Percentiles rank a stretch among this genome's conserved stretches.
phyloP scores from a whole-genome alignment of 2,329 filamentous ascomycete species.

The Fusarium graminum region DNA sequence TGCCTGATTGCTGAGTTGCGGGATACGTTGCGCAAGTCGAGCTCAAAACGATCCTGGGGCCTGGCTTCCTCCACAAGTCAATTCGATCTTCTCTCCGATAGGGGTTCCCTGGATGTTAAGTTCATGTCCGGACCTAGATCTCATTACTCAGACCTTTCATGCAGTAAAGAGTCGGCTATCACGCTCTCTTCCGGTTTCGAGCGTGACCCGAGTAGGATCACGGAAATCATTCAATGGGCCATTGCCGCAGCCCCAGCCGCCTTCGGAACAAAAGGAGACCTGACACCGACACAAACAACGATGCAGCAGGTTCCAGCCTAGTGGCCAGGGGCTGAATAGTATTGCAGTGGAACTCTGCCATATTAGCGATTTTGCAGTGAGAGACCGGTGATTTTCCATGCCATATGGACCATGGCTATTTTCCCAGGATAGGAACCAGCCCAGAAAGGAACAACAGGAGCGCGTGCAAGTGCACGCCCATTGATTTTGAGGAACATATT shows the following conservation, averaged over 20 bases:
- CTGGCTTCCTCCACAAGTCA: slow-evolving; percentile 14
- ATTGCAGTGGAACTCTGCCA: slow-evolving; percentile 1
- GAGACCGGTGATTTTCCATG: not conserved
- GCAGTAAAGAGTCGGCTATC: slow-evolving; percentile 23
- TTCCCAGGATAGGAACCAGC: slow-evolving; percentile 10
- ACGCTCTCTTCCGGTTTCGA: slow-evolving; percentile 20
- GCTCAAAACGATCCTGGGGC: slow-evolving; percentile 14
- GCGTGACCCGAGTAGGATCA: slow-evolving; percentile 11
- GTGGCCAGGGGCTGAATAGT: slow-evolving; percentile 7
- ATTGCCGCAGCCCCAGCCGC: not conserved
- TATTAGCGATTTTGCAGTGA: not conserved
- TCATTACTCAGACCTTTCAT: slow-evolving; percentile 12
- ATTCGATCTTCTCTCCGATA: slow-evolving; percentile 11
- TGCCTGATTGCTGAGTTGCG: not conserved
- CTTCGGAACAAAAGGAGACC: slow-evolving; percentile 13
- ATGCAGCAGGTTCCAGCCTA: slow-evolving; percentile 7
- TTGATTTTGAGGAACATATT: not conserved
- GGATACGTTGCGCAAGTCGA: slow-evolving; percentile 5
- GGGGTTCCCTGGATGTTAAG: slow-evolving; percentile 23
- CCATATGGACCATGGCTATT: slow-evolving; percentile 14
- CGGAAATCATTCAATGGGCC: slow-evolving; percentile 32
- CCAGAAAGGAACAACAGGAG: slow-evolving; percentile 5
- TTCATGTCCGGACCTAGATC: slow-evolving; percentile 32
- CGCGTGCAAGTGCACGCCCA: slow-evolving; percentile 2
- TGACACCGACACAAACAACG: not conserved